Percentiles rank a stretch among this genome's conserved stretches.
phyloP scores from a whole-genome alignment of 169 alveolate species.

The Eimeria zaria region DNA sequence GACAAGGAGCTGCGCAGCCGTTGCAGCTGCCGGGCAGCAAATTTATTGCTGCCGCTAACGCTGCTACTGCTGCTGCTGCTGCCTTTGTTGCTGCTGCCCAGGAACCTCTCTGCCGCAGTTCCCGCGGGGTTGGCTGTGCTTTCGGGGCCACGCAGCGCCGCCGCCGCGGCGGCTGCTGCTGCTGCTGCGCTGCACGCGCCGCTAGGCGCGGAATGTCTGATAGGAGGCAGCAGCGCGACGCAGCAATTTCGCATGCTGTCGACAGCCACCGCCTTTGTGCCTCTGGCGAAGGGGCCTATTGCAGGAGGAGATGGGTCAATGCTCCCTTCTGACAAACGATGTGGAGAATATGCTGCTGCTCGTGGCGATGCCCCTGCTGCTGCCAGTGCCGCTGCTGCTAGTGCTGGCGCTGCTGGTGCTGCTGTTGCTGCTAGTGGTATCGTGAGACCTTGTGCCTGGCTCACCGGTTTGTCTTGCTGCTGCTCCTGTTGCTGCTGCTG shows the following conservation, averaged over 20 bases:
- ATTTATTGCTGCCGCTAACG: conserved; percentile 45
- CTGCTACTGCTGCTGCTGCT: neutral
- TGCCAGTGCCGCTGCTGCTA: neutral
- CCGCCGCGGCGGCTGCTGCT: conserved; percentile 75
- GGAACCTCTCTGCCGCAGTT: conserved; percentile 22
- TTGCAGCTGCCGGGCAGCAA: conserved; percentile 66
- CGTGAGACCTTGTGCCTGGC: too few relatives aligned
- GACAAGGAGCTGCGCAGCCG: conserved; percentile 62
- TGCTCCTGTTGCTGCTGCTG: too few relatives aligned
- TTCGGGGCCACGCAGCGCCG: neutral
- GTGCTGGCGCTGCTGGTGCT: too few relatives aligned
- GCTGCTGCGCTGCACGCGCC: neutral
- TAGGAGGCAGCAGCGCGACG: conserved; percentile 79
- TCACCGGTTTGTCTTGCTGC: too few relatives aligned
- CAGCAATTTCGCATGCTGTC: conserved; percentile 82
- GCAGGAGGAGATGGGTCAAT: conserved; percentile 72
- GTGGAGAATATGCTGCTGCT: conserved; percentile 8
- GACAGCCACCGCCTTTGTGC: conserved; percentile 77
- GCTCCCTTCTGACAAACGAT: conserved; percentile 23
- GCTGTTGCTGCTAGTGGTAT: too few relatives aligned
- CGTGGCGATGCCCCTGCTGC: conserved; percentile 20
- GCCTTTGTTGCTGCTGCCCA: conserved; percentile 38
- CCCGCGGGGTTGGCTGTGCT: conserved; percentile 7
- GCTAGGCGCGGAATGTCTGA: conserved; percentile 1
- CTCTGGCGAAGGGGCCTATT: conserved; percentile 81